Percentiles rank a stretch among this genome's conserved stretches.
Evolutionary conservation across 2,329 filamentous ascomycete species (phyloP).

Genomic region (Cordyceps cateniannulata): DNA sequence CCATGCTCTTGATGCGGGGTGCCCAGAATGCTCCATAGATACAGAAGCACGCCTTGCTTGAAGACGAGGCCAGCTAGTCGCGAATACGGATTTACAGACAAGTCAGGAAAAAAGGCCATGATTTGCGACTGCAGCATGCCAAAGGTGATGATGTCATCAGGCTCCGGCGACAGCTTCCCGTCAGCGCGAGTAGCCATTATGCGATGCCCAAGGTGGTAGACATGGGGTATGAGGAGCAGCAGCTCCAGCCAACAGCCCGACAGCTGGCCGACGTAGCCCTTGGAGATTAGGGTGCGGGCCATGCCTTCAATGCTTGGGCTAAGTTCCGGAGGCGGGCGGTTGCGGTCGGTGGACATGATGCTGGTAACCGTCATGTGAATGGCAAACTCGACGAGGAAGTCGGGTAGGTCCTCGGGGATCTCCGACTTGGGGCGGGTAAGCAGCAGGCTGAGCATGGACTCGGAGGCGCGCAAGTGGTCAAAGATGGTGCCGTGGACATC

Average conservation of each 20-base stretch:
- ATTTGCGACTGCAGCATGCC: constrained; percentile 36
- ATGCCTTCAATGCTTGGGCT: constrained; percentile 25
- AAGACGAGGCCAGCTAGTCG: constrained; percentile 36
- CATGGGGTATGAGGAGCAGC: constrained; percentile 29
- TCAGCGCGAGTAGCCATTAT: constrained; percentile 27
- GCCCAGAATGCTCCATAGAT: constrained; percentile 32
- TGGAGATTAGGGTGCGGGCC: constrained; percentile 23
- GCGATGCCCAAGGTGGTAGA: constrained; percentile 37
- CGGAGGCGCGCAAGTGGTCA: constrained; percentile 38
- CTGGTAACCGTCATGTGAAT: constrained; percentile 40
- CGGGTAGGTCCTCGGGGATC: constrained; percentile 30
- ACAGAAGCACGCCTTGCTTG: constrained; percentile 38
- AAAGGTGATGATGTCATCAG: constrained; percentile 38
- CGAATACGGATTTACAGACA: constrained; percentile 28
- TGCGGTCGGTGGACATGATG: constrained; percentile 37
- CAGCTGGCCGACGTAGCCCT: constrained; percentile 29
- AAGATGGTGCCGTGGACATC: constrained; percentile 40
- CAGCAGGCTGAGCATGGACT: constrained; percentile 32
- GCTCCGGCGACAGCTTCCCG: constrained; percentile 17
- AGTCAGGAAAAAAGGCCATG: constrained; percentile 31
- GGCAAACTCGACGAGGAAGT: constrained; percentile 43
- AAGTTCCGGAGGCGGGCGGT: constrained; percentile 24
- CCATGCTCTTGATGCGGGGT: constrained; percentile 19
- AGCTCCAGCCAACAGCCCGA: constrained; percentile 35
- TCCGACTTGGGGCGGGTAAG: constrained; percentile 26